Conservation (phyloP, 1,284 basidiomycete species). For the Coniophora puteana region DNA sequence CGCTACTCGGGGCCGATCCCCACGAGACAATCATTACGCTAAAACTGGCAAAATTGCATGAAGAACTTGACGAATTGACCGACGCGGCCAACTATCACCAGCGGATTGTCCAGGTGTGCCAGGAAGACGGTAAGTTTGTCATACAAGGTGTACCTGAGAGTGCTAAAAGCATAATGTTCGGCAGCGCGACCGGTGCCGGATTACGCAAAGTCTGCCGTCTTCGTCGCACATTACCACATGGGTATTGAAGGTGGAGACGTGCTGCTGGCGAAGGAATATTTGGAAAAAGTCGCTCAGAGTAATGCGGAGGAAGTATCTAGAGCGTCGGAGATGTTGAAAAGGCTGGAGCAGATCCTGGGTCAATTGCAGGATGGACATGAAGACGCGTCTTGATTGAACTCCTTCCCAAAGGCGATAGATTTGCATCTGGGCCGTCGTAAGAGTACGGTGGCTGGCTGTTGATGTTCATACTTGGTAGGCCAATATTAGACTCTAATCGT, state of each 20-base stretch:
- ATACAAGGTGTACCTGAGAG: slow-evolving; percentile 10
- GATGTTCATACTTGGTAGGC: background rate
- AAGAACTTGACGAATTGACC: slow-evolving; percentile 56
- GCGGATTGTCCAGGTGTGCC: slow-evolving; percentile 73
- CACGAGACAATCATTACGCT: slow-evolving; percentile 75
- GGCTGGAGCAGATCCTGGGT: slow-evolving; percentile 38
- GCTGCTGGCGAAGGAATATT: slow-evolving; percentile 57
- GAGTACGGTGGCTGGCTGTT: background rate
- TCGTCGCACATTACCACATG: slow-evolving; percentile 77
- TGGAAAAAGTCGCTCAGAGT: slow-evolving; percentile 69
- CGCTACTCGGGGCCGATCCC: slow-evolving; percentile 80
- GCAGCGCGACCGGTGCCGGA: slow-evolving; percentile 67
- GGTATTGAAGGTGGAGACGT: slow-evolving; percentile 58
- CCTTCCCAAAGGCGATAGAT: no score
- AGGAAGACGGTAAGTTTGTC: slow-evolving; percentile 38
- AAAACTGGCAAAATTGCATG: slow-evolving; percentile 77
- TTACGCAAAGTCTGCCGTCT: slow-evolving; percentile 76
- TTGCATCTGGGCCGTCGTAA: background rate
- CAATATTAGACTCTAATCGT: no score
- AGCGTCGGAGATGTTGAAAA: slow-evolving; percentile 63
- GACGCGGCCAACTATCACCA: slow-evolving; percentile 73
- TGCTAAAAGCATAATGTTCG: slow-evolving; percentile 6
- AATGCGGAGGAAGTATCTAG: slow-evolving; percentile 71
- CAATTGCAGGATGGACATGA: no score
- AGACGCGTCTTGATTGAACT: no score